phyloP scores from a whole-genome alignment of 1,284 basidiomycete genomes.

The Salmacisia buchloeana region DNA sequence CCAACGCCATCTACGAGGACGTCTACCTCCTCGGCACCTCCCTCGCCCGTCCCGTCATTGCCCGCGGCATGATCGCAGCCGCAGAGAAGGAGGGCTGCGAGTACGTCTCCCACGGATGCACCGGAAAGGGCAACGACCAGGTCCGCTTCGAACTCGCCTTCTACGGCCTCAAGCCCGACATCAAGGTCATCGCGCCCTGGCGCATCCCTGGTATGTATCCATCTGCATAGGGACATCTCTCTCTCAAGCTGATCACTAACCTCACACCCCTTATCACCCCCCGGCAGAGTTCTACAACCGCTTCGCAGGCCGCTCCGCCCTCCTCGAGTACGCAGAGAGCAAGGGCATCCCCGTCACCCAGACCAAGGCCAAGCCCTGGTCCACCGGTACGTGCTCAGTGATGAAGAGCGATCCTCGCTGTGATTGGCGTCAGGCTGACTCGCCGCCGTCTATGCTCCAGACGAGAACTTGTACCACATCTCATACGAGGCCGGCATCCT shows the following conservation, averaged over 20 bases:
- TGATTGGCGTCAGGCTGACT: not conserved
- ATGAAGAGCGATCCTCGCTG: not conserved
- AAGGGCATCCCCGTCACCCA: constrained; percentile 90
- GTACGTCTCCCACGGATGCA: constrained; percentile 96
- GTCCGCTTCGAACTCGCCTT: constrained; percentile 99
- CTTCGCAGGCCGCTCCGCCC: constrained; percentile 87
- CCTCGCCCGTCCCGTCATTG: constrained; percentile 94
- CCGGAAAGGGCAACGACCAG: constrained; percentile 98
- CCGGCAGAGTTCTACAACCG: constrained; percentile 85
- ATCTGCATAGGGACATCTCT: not conserved
- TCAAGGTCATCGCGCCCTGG: constrained; percentile 99
- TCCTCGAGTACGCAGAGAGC: constrained; percentile 81
- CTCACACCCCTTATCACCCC: not conserved
- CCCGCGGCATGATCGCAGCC: constrained; percentile 94
- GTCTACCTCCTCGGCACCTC: constrained; percentile 98
- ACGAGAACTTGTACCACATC: constrained; percentile 98
- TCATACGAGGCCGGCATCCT: constrained; percentile 99
- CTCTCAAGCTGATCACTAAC: not conserved
- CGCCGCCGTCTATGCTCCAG: constrained; percentile 5
- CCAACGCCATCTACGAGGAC: constrained; percentile 99
- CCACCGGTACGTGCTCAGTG: constrained; percentile 59
- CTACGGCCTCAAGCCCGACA: constrained; percentile 95
- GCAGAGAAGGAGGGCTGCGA: constrained; percentile 66
- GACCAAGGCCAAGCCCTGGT: constrained; percentile 97
- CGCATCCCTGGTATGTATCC: constrained; percentile 69